Base-by-base conservation (phyloP, 805 yeast species). In the Saccharomycopsis fermentans region DNA sequence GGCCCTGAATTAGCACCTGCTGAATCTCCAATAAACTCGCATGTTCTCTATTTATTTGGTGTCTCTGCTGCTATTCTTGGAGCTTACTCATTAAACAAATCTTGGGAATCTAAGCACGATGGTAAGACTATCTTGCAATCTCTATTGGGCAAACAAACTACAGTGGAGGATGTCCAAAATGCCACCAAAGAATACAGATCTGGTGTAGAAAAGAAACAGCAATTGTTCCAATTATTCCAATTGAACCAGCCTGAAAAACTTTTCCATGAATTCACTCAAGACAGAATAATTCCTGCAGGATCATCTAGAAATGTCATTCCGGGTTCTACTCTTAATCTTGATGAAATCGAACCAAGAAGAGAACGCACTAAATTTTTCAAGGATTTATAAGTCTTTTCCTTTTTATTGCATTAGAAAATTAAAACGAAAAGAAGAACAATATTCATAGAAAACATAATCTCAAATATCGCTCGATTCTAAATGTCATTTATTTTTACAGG, bases 361-460 rank as follows among this genome's bases (percentile, higher is more conserved):
- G 62, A 56, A 37, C 59, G 63, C 32, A 32, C 57, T 47, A 58
- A 56, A 37, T 54, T 56, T 40, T 61, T 61, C 59, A 61, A 59
- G 39, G 62, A 59, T 48, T 59, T 61, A n/a, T 61, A 43, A 55
- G 27, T 14, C 26, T 43, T 19, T 21, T 9, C 32, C 29, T 43
- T 11, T 8, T 40, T 12, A 19, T 39, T 39, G 19, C 6, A 9
- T 9, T 39, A 14, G 24, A 9, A 39, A n/a, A 17, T 17, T n/a
- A 17, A 39, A n/a, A 17, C 47, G 3, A 17, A 48, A 29, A n/a
- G n/a, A 50, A 29, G 17, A 9, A 43, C 43, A 21, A 21, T 19
- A n/a, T 37, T 11, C 12, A 27, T 34, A 36, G 14, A 36, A 8
- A 36, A 36, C 16, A 27, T 27, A 5, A 27, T 4, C 32, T n/a